Conservation (phyloP, 169 alveolate genomes). For the Theileria orientalis region DNA sequence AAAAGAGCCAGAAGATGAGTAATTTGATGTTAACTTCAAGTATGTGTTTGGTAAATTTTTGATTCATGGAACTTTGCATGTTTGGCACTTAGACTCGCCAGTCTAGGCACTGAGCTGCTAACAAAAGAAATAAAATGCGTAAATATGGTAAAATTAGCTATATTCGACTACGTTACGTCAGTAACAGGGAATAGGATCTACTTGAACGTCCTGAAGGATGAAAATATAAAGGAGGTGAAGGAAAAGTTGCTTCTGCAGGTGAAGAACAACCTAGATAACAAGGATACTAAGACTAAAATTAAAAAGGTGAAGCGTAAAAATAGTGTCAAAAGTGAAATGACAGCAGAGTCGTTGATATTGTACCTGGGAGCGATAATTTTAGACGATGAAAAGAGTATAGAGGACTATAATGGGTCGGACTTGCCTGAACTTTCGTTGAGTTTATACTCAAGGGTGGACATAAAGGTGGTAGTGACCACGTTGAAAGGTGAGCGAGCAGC, state of each 20-base stretch:
- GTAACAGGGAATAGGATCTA: constrained; percentile 24
- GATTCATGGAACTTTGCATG: neutral
- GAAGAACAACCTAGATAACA: neutral
- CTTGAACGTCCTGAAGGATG: constrained; percentile 27
- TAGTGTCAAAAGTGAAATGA: constrained; percentile 14
- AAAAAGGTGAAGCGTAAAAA: constrained; percentile 26
- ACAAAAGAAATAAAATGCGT: too few species aligned
- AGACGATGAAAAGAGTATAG: constrained; percentile 11
- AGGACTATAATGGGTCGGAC: constrained; percentile 38
- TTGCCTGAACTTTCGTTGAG: constrained; percentile 37
- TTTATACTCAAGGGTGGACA: constrained; percentile 25
- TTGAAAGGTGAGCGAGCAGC: constrained; percentile 21
- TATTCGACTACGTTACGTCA: constrained; percentile 21
- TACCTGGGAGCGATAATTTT: constrained; percentile 38
- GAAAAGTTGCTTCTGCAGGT: constrained; percentile 15
- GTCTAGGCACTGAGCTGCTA: too few species aligned
- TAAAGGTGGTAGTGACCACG: constrained; percentile 30
- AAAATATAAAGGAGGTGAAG: constrained; percentile 23
- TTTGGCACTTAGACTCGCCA: too few species aligned
- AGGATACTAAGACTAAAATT: neutral
- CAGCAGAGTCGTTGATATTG: constrained; percentile 32
- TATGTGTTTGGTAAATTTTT: neutral
- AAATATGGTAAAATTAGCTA: constrained; percentile 44
- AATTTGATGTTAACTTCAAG: neutral
- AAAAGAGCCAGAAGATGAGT: constrained; percentile 15